Percentiles rank a stretch among this genome's conserved stretches.
These are phyloP conservation scores for Aspergillus campestris DNA, from an alignment of 495 filamentous ascomycete species.

Conservation along the genomic window DNA sequence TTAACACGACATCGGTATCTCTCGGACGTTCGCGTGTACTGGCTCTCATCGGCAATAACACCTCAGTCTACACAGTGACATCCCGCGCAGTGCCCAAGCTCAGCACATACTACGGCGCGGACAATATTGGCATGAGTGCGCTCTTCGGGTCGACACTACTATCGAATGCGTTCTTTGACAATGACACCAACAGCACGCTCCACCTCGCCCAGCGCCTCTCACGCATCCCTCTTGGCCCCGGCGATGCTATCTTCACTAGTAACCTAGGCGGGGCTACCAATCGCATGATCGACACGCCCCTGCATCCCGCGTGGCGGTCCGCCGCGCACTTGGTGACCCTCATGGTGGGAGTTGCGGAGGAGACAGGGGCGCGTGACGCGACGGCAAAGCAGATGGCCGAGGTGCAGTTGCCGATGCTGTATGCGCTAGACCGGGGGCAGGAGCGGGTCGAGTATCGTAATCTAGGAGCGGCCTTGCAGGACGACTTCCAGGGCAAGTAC, in stretches of 20 bases:
- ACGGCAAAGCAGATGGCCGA: background rate
- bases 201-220: background rate
- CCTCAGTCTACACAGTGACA: no score
- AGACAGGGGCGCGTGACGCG: background rate
- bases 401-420: background rate
- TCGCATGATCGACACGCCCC: background rate
- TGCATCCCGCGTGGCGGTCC: background rate
- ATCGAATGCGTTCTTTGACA: background rate
- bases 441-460: constrained; percentile 29
- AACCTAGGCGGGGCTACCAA: background rate
- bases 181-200: no score
- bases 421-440: background rate
- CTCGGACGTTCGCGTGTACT: no score
- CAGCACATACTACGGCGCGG: background rate
- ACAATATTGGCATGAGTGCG: background rate
- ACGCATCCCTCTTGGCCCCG: background rate
- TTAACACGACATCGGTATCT: no score
- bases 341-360: background rate
- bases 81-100: background rate
- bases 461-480: constrained; percentile 30
- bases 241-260: background rate
- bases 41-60: no score
- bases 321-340: background rate
- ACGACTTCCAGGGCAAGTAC: constrained; percentile 29
- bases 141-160: background rate